Conservation (phyloP, 2,329 filamentous ascomycete species). For the Botrytis medusae region DNA sequence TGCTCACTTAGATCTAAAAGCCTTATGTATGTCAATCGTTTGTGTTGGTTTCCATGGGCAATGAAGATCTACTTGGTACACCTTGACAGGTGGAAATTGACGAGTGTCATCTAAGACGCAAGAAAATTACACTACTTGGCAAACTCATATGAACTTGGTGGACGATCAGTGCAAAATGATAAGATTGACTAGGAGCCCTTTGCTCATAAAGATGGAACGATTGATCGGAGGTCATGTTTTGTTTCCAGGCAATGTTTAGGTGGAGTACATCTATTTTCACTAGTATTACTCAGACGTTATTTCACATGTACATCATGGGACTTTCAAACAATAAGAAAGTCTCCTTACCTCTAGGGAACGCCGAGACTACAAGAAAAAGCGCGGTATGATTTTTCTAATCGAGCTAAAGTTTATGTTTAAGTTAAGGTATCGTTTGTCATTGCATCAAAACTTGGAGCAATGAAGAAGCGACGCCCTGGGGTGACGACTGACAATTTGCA, state of each 20-base stretch:
- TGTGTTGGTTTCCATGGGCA: not conserved
- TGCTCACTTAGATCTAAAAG: too few species aligned
- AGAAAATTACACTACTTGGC: not conserved
- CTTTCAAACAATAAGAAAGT: not conserved
- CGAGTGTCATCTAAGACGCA: not conserved
- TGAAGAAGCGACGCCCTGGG: not conserved
- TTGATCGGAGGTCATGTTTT: not conserved
- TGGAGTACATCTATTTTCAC: not conserved
- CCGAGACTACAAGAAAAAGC: accelerated
- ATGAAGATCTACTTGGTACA: not conserved
- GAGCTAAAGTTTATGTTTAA: not conserved
- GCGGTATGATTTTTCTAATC: not conserved
- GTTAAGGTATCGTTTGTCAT: not conserved
- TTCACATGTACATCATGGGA: not conserved
- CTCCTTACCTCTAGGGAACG: not conserved
- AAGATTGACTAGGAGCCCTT: not conserved
- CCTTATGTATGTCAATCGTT: not conserved
- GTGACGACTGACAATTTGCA: accelerated
- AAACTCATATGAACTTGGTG: not conserved
- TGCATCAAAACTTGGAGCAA: not conserved
- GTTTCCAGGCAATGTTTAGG: not conserved
- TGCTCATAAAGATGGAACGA: not conserved
- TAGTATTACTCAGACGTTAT: not conserved
- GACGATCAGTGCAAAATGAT: not conserved
- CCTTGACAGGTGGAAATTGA: too few species aligned